These are phyloP conservation scores for Phytopythium sindhum DNA, from an alignment of 352 stramenopile genomes.

Conservation along the genomic window DNA sequence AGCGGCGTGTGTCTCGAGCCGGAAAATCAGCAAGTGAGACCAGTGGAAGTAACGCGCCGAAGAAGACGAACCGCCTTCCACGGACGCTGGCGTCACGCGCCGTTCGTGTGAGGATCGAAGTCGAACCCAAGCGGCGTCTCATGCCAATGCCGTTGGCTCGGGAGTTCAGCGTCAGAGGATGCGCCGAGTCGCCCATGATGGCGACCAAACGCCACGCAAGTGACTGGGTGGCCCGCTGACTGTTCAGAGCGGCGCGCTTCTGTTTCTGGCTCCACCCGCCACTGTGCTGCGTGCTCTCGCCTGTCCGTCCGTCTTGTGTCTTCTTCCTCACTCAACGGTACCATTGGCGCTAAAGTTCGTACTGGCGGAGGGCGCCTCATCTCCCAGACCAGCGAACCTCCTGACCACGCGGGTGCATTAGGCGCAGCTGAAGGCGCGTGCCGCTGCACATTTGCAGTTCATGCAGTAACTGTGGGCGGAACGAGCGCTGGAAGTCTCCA, in stretches of 20 bases:
- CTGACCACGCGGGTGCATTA: neutral
- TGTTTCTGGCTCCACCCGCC: neutral
- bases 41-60: neutral
- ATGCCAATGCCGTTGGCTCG: neutral
- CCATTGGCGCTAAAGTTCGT: too few relatives aligned
- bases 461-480: neutral
- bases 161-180: neutral
- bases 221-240: neutral
- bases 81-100: neutral
- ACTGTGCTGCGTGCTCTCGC: neutral
- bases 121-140: neutral
- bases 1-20: neutral
- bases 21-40: conserved; percentile 7
- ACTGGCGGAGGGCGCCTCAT: neutral
- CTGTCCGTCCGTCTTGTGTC: neutral
- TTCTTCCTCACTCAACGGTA: neutral
- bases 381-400: neutral
- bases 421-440: neutral
- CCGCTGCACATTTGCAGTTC: neutral
- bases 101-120: neutral
- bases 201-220: neutral
- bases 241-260: neutral
- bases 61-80: neutral
- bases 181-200: neutral
- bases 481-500: neutral